A percentile compares a stretch with the other conserved stretches of the same genome.
Conservation (phyloP, 805 yeast species). For the Jamesozyma gamospora region DNA sequence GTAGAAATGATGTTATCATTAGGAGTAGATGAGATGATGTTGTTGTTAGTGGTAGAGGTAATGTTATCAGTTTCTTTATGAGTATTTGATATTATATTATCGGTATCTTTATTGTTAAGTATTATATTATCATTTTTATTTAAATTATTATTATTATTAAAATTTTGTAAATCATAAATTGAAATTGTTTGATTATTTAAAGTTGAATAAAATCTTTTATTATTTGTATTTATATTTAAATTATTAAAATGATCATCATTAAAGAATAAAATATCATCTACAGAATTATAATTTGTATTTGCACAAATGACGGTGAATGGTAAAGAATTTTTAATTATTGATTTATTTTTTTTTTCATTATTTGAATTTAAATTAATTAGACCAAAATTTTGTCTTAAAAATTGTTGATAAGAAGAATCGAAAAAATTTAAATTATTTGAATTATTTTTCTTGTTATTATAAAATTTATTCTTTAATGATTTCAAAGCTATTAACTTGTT, state of each 20-base stretch:
- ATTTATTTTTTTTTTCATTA: background rate
- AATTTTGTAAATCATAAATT: background rate
- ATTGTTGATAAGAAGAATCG: slow-evolving; percentile 34
- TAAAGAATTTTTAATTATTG: background rate
- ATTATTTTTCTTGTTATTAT: slow-evolving; percentile 21
- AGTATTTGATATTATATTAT: background rate
- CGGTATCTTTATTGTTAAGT: background rate
- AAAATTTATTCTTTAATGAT: slow-evolving; percentile 32
- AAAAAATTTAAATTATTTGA: slow-evolving; percentile 25
- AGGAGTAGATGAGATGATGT: background rate
- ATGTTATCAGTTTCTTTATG: background rate
- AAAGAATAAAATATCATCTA: slow-evolving; percentile 19
- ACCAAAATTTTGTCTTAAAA: slow-evolving; percentile 31
- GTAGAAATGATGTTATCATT: background rate
- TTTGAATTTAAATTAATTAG: slow-evolving; percentile 18
- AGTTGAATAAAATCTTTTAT: slow-evolving; percentile 5
- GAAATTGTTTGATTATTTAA: background rate
- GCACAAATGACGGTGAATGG: slow-evolving; percentile 33
- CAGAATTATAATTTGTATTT: slow-evolving; percentile 23
- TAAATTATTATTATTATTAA: no score
- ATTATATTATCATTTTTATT: background rate
- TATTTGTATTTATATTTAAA: background rate
- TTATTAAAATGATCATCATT: background rate
- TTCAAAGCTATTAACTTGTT: slow-evolving; percentile 31
- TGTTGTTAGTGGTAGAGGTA: background rate